Conservation (phyloP, 2,329 filamentous ascomycete species). For the Phialemonium atrogriseum region DNA sequence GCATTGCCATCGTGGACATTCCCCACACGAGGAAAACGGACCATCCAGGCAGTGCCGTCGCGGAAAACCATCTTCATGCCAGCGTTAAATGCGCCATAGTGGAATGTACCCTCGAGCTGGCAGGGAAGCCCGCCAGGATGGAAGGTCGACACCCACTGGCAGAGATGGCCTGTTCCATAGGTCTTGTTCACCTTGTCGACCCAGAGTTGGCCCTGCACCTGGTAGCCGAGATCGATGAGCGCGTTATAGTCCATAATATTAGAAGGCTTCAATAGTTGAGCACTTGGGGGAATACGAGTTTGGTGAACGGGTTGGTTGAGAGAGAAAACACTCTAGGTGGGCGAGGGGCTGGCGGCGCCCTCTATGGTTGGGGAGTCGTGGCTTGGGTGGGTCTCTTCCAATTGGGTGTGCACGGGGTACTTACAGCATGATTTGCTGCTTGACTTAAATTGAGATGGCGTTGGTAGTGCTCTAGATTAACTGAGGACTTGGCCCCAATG, state of each 20-base stretch:
- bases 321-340: too few relatives aligned
- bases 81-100: neutral
- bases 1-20: neutral
- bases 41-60: constrained; percentile 1
- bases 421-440: too few relatives aligned
- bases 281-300: too few relatives aligned
- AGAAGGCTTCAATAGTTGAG: too few relatives aligned
- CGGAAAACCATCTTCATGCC: neutral
- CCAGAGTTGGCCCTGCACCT: neutral
- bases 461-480: neutral
- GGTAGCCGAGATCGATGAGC: too few relatives aligned
- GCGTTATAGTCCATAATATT: too few relatives aligned
- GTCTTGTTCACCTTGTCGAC: neutral
- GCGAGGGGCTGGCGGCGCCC: too few relatives aligned
- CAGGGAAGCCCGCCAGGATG: neutral
- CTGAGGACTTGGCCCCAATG: neutral
- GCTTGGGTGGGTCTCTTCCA: too few relatives aligned
- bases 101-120: neutral
- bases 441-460: constrained; percentile 1
- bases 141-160: neutral
- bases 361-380: too few relatives aligned
- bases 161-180: neutral
- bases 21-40: neutral
- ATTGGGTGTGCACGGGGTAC: too few relatives aligned
- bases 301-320: too few relatives aligned